phyloP scores from a whole-genome alignment of 257 asterid genomes.

The Coffea canephora region DNA sequence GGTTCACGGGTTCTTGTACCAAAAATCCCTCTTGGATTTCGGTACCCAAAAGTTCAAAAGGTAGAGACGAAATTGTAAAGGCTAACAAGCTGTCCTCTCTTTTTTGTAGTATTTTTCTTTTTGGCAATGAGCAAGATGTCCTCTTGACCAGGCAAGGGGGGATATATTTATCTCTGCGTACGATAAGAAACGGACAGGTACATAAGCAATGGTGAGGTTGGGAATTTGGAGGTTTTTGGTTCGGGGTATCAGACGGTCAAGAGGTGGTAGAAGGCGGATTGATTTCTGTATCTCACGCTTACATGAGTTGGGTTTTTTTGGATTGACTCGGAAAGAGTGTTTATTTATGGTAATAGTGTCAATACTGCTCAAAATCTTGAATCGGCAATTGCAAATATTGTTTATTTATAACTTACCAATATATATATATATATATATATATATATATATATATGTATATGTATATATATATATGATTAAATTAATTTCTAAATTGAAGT shows the following conservation, averaged over 20 bases:
- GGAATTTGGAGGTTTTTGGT: constrained; percentile 5
- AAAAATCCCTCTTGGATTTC: neutral
- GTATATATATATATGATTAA: too few relatives aligned
- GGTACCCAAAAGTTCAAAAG: neutral
- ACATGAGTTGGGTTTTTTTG: neutral
- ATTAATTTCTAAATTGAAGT: too few relatives aligned
- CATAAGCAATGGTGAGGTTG: neutral
- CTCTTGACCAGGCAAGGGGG: neutral
- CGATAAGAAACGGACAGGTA: neutral
- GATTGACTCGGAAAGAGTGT: neutral
- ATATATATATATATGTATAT: too few relatives aligned
- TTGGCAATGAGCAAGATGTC: neutral
- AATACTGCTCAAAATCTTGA: neutral
- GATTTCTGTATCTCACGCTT: neutral
- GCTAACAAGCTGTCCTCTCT: neutral
- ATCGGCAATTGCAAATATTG: neutral
- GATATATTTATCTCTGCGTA: neutral
- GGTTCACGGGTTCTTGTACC: neutral
- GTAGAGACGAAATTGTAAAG: neutral
- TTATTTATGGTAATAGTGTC: neutral
- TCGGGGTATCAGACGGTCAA: neutral
- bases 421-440: too few relatives aligned
- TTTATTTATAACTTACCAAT: neutral
- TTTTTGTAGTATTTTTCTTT: too few relatives aligned
- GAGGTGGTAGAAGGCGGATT: neutral